Evolutionary conservation across 2,329 filamentous ascomycete species (phyloP), one percentile per base, ranked within the genome.

Genomic region (Helicocarpus griseus): DNA sequence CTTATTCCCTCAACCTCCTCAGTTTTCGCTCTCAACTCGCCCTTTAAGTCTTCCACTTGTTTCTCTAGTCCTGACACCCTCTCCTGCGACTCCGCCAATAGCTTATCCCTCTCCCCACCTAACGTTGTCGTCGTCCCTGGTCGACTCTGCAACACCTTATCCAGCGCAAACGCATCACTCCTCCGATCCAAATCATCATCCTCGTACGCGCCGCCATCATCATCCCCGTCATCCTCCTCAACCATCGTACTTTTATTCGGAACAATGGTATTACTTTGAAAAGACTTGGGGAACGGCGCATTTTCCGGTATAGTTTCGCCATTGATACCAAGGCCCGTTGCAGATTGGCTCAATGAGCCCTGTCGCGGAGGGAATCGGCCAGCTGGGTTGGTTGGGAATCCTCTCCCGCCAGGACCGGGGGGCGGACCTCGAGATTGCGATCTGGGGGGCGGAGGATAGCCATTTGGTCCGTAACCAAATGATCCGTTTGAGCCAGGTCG

Each of bases 171-270:
- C 2, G 80, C 77, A 62, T 83, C 81, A 50, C 77, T 80, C 50
- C 84, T 77, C 47, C 76, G 76, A 57, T 77, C 73, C 54, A 82
- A 76, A 11, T 74, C 72, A 44, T 44, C 41, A 44, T 40, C 41
- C 11, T 44, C 41, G 19, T 44, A 44, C 14, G 11, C 80, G 14
- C 79, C 78, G 19, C 70, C 72, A 19, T 75, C 77, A 51, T 71
- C 73, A 53, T 71, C 71, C 57, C 88, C 87, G 59, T 95, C 89
- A 58, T 95, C 90, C 65, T 97, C 93, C 67, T 98, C 93, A 1
- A 97, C 82, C 84, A 97, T 90, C 0, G 87, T 96, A 62, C 91
- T 95, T 72, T 97, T 98, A 65, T 96, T 97, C 0, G 93, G 93
- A 29, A 97, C 86, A 61, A 97, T 95, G 0, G 89, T 97, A 65